Evolutionary conservation across 2,329 filamentous ascomycete species (phyloP), one percentile per base, ranked within the genome.

Genomic region (Chaetomium olivaceum): DNA sequence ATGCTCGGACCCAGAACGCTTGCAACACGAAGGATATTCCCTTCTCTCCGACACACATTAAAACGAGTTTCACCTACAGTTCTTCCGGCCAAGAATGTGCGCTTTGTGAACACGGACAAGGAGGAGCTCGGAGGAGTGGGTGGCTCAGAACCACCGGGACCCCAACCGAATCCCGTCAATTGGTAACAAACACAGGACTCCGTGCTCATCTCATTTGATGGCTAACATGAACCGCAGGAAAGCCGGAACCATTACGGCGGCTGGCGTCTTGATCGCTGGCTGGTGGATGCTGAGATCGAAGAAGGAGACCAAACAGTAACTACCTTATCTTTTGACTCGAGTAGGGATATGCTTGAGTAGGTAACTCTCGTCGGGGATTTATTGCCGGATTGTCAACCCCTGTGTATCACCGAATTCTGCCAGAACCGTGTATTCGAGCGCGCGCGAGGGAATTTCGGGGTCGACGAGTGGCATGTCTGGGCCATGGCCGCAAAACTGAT

Each of bases 241-340:
- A 57, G 62, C 65, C 3, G 65, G 65, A 33, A 60, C 65, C 9
- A 64, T 67, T 50, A 67, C 65, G 2, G 65, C 55, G 11, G 50
- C 62, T 4, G 50, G 65, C 9, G 62, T 67, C 11, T 25, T 59
- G 31, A 31, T 67, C 5, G 62, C 62, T 4, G 48, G 58, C 27
- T 43, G n/a, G 33, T 61, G 55, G 58, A 67, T 67, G 65, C n/a
- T 61, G 29, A 48, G 62, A 48, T 14, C 58, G 9, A 67, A 67
- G n/a, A 64, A 62, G 58, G 11, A 36, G 31, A 5, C 23, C 7
- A 58, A 36, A 7, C 27, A 21, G 46, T 43, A 29, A 59, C 21
- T 2, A 9, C 33, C 33, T 9, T 9, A 36, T 36, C 33, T 9
- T 9, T 12, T 36, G 8, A 3, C 27, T 6, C 3, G 27, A 29